Conservation (phyloP, 1,284 basidiomycete species). For the Xerocomus amazonicus region DNA sequence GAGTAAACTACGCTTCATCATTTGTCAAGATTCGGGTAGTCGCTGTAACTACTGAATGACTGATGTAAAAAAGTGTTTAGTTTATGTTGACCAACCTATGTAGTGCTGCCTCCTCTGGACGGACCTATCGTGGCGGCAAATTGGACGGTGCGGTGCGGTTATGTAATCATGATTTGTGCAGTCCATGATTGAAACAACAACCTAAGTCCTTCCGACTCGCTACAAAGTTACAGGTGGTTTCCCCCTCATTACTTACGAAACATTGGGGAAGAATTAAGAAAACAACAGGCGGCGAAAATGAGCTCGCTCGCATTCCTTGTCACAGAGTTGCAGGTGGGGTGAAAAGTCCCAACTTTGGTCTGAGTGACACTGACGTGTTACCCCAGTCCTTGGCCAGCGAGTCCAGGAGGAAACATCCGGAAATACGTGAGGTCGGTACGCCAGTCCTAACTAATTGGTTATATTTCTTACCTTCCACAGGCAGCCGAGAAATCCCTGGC, state of each 20-base stretch:
- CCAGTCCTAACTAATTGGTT: neutral
- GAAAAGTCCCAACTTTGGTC: neutral
- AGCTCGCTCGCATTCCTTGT: constrained; percentile 53
- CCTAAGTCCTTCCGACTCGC: no score
- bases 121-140: no score
- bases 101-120: no score
- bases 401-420: constrained; percentile 76
- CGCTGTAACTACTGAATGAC: no score
- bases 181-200: no score
- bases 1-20: no score
- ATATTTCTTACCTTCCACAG: constrained; percentile 33
- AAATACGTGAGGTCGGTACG: constrained; percentile 69
- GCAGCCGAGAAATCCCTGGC: constrained; percentile 84
- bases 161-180: no score
- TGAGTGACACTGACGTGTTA: constrained; percentile 3
- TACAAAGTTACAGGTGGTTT: no score
- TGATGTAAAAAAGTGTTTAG: no score
- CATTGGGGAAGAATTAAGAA: neutral
- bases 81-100: no score
- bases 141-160: no score
- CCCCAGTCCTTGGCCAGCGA: constrained; percentile 71
- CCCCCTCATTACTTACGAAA: neutral
- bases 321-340: constrained; percentile 49
- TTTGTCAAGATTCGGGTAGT: no score
- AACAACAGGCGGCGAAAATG: constrained; percentile 38